Evolutionary conservation across 495 filamentous ascomycete species (phyloP).

Genomic region (Cryomyces minteri): DNA sequence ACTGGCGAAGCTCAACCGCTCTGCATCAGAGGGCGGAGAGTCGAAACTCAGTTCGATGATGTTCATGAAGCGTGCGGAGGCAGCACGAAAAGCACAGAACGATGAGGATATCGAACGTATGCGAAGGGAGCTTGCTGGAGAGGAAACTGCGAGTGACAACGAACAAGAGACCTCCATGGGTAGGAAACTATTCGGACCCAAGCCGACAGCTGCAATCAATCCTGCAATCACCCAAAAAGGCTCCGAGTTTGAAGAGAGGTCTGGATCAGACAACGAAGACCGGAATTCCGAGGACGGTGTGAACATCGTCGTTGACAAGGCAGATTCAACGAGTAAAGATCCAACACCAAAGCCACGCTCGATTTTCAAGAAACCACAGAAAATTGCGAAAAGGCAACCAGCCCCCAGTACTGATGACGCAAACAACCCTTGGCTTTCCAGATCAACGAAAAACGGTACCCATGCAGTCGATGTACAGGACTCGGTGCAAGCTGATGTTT

Average conservation of each 20-base stretch:
- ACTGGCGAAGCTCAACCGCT: conserved; percentile 14
- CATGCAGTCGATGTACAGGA: neutral
- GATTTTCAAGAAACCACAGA: neutral
- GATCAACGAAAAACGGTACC: neutral
- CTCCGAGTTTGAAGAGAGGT: conserved; percentile 43
- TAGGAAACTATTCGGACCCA: conserved; percentile 20
- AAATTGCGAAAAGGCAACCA: conserved; percentile 2
- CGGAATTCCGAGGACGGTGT: conserved; percentile 10
- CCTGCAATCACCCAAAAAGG: conserved; percentile 6
- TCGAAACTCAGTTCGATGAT: conserved; percentile 51
- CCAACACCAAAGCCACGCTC: neutral
- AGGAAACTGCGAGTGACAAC: conserved; percentile 26
- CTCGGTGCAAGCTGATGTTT: neutral
- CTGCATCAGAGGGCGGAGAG: conserved; percentile 28
- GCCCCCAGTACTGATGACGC: neutral
- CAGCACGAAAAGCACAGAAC: conserved; percentile 53
- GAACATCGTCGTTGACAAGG: conserved; percentile 10
- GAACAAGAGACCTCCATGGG: conserved; percentile 17
- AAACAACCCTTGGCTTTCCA: neutral
- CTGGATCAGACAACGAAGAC: conserved; percentile 34
- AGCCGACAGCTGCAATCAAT: neutral
- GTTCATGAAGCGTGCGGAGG: conserved; percentile 87
- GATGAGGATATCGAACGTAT: conserved; percentile 63
- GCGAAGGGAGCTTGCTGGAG: conserved; percentile 43
- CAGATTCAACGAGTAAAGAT: conserved; percentile 10